Conservation (phyloP, 441 rosid species). For the Oxalis stricta region DNA sequence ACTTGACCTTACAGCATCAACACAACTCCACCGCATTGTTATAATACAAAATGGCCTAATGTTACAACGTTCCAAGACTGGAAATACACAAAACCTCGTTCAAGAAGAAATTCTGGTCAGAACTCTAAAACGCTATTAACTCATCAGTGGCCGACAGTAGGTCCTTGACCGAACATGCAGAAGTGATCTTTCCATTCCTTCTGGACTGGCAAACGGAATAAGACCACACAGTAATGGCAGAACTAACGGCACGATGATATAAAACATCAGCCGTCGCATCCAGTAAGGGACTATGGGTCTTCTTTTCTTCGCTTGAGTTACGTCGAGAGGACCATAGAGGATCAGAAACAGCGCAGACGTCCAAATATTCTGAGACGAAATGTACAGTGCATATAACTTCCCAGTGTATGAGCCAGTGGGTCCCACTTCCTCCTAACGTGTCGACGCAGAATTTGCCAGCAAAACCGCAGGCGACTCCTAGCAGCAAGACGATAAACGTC, state of each 20-base stretch:
- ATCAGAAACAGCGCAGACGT: constrained; percentile 25
- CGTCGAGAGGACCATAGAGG: constrained; percentile 41
- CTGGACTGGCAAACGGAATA: constrained; percentile 50
- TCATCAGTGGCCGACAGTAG: constrained; percentile 7
- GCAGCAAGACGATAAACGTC: constrained; percentile 46
- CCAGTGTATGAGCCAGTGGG: constrained; percentile 63
- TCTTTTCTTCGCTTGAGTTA: constrained; percentile 15
- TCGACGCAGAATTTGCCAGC: constrained; percentile 75
- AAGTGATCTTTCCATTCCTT: constrained; percentile 71
- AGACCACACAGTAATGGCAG: constrained; percentile 62
- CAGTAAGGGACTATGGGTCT: constrained; percentile 43
- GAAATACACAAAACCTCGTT: no score
- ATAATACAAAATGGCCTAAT: no score
- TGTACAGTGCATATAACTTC: constrained; percentile 52
- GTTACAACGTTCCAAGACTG: no score
- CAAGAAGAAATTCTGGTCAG: no score
- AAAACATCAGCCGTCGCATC: constrained; percentile 41
- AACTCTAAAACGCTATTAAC: constrained; percentile 10
- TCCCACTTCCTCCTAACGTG: constrained; percentile 68
- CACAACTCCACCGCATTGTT: no score
- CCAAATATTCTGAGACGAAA: constrained; percentile 35
- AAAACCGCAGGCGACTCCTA: constrained; percentile 56
- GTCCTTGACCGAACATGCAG: constrained; percentile 9
- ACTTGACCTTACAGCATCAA: no score
- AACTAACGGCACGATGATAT: constrained; percentile 19